Base-by-base conservation (phyloP, 2,329 filamentous ascomycete species). In the Pyrenochaeta sp. region DNA sequence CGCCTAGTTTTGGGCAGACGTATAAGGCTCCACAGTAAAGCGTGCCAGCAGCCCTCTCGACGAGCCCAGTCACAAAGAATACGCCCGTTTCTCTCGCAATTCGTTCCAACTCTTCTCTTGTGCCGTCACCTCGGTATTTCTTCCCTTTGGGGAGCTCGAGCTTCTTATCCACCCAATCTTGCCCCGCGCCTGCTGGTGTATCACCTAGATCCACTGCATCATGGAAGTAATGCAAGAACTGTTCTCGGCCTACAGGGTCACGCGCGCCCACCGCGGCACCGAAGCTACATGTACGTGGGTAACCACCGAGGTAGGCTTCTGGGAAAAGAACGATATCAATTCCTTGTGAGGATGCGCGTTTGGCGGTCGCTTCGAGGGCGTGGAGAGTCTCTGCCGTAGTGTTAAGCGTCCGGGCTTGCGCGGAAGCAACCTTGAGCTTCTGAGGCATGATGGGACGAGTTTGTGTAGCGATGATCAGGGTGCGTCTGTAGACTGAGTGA, bases 231-330 rank as follows among this genome's bases (percentile, higher is more conserved):
- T 80, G 74, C 7, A 92, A 79, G 66, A 87, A 96, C 61, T 95
- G 90, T 18, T 96, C 90, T 13, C 91, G 82, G 4, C 91, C 92
- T 35, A 79, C 75, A 3, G 80, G 75, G 0, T 81, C 79, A 24
- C 92, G 85, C 11, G 80, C 77, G 3, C 92, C 92, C 5, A 96
- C 79, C 2, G 82, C 79, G 32, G 84, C 85, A 4, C 91, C 91
- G 62, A 96, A 96, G 36, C 77, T 77, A 51, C 86, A 86, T 13
- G 87, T 90, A 8, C 92, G 87, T 13, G 93, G 93, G 67, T 96
- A 96, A 1, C 92, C 93, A 32, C 93, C 93, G 2, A 96, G 80
- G 66, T 90, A 96, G 15, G 92, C 92, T 75, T 97, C 92, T 0
- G 93, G 93, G 49, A 96, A 92, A 38, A 96, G 83, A 19, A 96